Evolutionary conservation across 2,329 filamentous ascomycete species (phyloP).

Genomic region (Purpureocillium lavendulum): DNA sequence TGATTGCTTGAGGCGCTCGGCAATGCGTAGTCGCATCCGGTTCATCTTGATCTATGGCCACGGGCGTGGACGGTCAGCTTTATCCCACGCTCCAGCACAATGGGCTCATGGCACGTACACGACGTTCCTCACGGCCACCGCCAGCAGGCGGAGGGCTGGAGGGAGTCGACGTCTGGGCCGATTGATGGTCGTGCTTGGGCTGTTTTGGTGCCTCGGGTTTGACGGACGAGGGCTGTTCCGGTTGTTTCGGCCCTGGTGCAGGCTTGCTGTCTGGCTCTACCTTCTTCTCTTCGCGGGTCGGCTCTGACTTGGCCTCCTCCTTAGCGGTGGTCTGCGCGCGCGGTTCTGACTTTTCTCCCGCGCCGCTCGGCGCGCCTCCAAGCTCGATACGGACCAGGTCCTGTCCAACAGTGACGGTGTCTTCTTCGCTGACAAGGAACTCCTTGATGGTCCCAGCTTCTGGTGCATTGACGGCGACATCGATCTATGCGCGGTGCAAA

Average conservation of each 20-base stretch:
- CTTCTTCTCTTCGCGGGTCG: slow-evolving; percentile 13
- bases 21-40: slow-evolving; percentile 95
- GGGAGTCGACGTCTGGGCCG: slow-evolving; percentile 9
- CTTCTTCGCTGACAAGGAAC: slow-evolving; percentile 84
- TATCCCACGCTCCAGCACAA: too few species aligned
- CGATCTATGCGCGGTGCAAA: slow-evolving; percentile 54
- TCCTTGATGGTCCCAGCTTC: slow-evolving; percentile 88
- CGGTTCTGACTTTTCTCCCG: slow-evolving; percentile 27
- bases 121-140: slow-evolving; percentile 78
- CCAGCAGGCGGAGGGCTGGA: slow-evolving; percentile 18
- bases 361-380: slow-evolving; percentile 45
- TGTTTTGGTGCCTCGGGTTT: slow-evolving; percentile 14
- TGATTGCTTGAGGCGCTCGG: slow-evolving; percentile 96
- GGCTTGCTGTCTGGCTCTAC: slow-evolving; percentile 15
- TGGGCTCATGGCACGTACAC: slow-evolving; percentile 63
- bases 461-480: slow-evolving; percentile 92
- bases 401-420: slow-evolving; percentile 90
- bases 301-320: slow-evolving; percentile 16
- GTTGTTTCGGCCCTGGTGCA: slow-evolving; percentile 27
- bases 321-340: slow-evolving; percentile 19
- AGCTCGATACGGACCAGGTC: slow-evolving; percentile 79
- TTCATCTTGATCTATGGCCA: slow-evolving; percentile 88
- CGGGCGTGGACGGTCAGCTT: slow-evolving; percentile 5
- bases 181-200: slow-evolving; percentile 17
- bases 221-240: slow-evolving; percentile 14